phyloP scores from a whole-genome alignment of 495 filamentous ascomycete species.

The Glutinoglossum americanum region DNA sequence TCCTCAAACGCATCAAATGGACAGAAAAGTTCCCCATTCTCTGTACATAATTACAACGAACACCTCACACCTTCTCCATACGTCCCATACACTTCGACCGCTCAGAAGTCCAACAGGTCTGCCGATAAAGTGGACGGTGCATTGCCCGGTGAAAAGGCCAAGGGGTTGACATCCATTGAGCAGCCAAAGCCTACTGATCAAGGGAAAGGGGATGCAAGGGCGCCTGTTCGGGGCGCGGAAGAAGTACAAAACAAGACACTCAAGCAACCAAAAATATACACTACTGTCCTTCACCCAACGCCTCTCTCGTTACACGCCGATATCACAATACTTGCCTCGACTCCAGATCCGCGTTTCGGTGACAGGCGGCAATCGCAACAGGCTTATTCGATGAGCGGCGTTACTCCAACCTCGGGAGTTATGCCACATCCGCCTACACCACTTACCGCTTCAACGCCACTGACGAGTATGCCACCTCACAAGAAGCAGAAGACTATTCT shows the following conservation, averaged over 20 bases:
- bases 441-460: slow-evolving; percentile 31
- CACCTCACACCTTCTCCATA: slow-evolving; percentile 75
- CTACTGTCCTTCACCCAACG: slow-evolving; percentile 73
- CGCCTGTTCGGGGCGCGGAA: slow-evolving; percentile 14
- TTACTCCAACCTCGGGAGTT: slow-evolving; percentile 27
- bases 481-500: slow-evolving; percentile 65
- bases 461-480: slow-evolving; percentile 26
- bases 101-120: slow-evolving; percentile 16
- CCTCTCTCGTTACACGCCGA: slow-evolving; percentile 50
- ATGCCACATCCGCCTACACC: slow-evolving; percentile 45
- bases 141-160: background rate
- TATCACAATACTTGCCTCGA: slow-evolving; percentile 51
- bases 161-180: background rate
- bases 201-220: slow-evolving; percentile 17
- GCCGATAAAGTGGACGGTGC: slow-evolving; percentile 2
- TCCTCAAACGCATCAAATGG: slow-evolving; percentile 29
- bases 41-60: slow-evolving; percentile 75
- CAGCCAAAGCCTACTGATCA: background rate
- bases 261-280: slow-evolving; percentile 42
- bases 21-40: slow-evolving; percentile 44
- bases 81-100: slow-evolving; percentile 55
- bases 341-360: slow-evolving; percentile 32
- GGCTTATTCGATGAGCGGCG: slow-evolving; percentile 19
- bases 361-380: slow-evolving; percentile 19
- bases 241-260: background rate